Evolutionary conservation across 805 yeast genomes (phyloP).

Genomic region (Candida coleopterorum): DNA sequence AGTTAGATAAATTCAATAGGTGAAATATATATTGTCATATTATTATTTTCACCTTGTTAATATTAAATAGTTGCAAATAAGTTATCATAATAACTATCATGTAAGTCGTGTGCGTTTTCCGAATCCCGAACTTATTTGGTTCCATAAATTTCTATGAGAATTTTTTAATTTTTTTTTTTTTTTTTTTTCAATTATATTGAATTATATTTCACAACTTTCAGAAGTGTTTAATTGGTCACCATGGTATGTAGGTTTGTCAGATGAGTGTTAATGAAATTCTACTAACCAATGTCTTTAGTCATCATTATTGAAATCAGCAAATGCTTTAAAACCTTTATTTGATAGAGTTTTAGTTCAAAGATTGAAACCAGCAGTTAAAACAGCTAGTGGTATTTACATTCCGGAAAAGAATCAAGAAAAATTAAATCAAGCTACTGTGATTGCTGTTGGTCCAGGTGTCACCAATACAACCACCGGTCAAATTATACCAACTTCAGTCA

Average conservation of each 20-base stretch:
- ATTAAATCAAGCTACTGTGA: slow-evolving; percentile 84
- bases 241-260: too few relatives aligned
- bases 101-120: too few relatives aligned
- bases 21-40: too few relatives aligned
- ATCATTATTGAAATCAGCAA: slow-evolving; percentile 65
- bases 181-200: slow-evolving; percentile 1
- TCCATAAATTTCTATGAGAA: slow-evolving; percentile 7
- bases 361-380: slow-evolving; percentile 82
- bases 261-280: too few relatives aligned
- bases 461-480: slow-evolving; percentile 67
- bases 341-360: slow-evolving; percentile 97
- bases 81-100: too few relatives aligned
- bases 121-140: too few relatives aligned
- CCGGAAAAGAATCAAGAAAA: slow-evolving; percentile 97
- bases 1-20: too few relatives aligned
- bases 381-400: slow-evolving; percentile 87
- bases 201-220: slow-evolving; percentile 3
- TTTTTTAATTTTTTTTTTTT: slow-evolving; percentile 4
- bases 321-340: slow-evolving; percentile 84
- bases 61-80: too few relatives aligned
- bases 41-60: too few relatives aligned
- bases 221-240: too few relatives aligned
- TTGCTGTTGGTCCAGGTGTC: slow-evolving; percentile 95
- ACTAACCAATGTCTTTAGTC: slow-evolving; percentile 28
- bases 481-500: slow-evolving; percentile 66